These are phyloP conservation scores for Rhizomucor miehei DNA, from an alignment of 371 early-diverging fungal species.

Conservation along the genomic window DNA sequence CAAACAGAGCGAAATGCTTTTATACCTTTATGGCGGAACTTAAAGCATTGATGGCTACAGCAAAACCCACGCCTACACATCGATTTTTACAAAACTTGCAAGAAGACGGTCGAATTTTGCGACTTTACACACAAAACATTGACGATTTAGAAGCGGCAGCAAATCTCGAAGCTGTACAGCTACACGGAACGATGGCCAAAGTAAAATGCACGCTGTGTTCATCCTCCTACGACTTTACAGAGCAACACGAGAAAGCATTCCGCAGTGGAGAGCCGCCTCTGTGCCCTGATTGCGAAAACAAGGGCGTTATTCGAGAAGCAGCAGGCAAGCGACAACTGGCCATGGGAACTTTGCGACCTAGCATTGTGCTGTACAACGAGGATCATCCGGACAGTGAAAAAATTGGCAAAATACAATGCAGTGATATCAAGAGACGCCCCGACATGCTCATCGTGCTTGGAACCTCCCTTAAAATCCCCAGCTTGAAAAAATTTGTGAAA, in stretches of 20 bases:
- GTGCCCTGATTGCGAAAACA: slow-evolving; percentile 76
- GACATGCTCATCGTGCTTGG: slow-evolving; percentile 97
- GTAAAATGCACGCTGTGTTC: slow-evolving; percentile 86
- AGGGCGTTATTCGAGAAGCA: slow-evolving; percentile 55
- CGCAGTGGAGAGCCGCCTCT: slow-evolving; percentile 68
- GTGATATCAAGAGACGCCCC: slow-evolving; percentile 72
- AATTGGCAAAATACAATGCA: slow-evolving; percentile 69
- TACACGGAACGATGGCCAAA: slow-evolving; percentile 88
- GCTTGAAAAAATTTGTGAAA: slow-evolving; percentile 88
- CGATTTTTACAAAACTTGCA: slow-evolving; percentile 76
- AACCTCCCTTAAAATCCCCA: slow-evolving; percentile 95
- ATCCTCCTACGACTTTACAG: slow-evolving; percentile 58
- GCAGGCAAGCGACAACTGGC: slow-evolving; percentile 74
- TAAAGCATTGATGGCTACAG: slow-evolving; percentile 66
- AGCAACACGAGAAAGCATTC: slow-evolving; percentile 51
- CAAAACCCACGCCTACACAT: slow-evolving; percentile 87
- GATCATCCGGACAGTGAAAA: slow-evolving; percentile 86
- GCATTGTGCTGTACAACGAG: slow-evolving; percentile 98
- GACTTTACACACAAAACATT: slow-evolving; percentile 98
- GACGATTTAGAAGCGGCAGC: slow-evolving; percentile 89
- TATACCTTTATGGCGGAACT: slow-evolving; percentile 95
- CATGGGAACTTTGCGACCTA: slow-evolving; percentile 89
- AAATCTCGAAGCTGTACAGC: slow-evolving; percentile 74
- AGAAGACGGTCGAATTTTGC: slow-evolving; percentile 67
- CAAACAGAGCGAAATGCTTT: slow-evolving; percentile 77